Percentiles rank a stretch among this genome's conserved stretches.
These are phyloP conservation scores for Acacia confusa DNA, from an alignment of 306 rosid genomes.

Conservation along the genomic window DNA sequence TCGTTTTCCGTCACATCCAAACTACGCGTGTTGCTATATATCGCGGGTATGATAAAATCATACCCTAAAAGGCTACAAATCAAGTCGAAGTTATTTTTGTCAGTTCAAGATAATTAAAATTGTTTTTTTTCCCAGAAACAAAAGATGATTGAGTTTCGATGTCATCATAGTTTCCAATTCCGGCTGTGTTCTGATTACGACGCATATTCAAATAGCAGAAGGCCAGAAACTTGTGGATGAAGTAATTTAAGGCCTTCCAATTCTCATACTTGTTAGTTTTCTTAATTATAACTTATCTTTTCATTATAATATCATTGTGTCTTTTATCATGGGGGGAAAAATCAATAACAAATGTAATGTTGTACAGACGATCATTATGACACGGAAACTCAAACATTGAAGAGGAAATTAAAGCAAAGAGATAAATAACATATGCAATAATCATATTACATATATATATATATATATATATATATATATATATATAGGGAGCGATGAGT, in stretches of 20 bases:
- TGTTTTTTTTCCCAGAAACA: not conserved
- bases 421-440: not conserved
- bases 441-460: not conserved
- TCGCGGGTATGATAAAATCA: not conserved
- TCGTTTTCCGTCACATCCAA: not conserved
- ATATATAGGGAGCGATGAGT: not conserved
- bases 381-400: not conserved
- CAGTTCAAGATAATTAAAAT: not conserved
- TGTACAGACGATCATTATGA: not conserved
- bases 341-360: not conserved
- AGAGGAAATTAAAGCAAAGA: not conserved
- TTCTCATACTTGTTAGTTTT: too few species aligned
- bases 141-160: not conserved
- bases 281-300: too few species aligned
- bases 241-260: not conserved
- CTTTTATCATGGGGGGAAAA: too few species aligned
- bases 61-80: not conserved
- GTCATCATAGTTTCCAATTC: not conserved
- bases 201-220: not conserved
- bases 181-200: not conserved
- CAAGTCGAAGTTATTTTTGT: not conserved
- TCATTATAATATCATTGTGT: too few species aligned
- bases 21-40: not conserved
- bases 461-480: not conserved
- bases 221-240: not conserved